Percentiles rank a stretch among this genome's conserved stretches.
These are phyloP conservation scores for Saccharomyces kudriavzevii DNA, from an alignment of 805 yeast species.

Conservation along the genomic window DNA sequence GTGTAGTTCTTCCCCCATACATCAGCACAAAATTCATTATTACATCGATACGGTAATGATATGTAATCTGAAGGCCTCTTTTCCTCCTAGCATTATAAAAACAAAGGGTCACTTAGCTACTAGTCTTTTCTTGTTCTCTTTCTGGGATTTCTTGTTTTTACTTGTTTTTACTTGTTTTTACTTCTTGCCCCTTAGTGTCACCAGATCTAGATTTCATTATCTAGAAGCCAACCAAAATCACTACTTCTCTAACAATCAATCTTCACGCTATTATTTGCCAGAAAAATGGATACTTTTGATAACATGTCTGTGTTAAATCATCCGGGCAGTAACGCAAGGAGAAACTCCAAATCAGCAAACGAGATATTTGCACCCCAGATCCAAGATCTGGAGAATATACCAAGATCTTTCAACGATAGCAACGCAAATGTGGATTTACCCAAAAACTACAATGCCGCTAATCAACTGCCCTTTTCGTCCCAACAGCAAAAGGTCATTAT, in stretches of 20 bases:
- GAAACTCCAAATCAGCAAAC: background rate
- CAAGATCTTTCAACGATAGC: background rate
- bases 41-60: background rate
- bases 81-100: background rate
- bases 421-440: background rate
- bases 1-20: background rate
- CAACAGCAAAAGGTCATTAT: slow-evolving; percentile 20
- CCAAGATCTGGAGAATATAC: background rate
- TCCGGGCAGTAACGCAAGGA: background rate
- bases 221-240: background rate
- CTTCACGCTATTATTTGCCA: background rate
- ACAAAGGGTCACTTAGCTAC: background rate
- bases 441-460: background rate
- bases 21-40: background rate
- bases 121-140: background rate
- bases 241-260: background rate
- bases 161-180: background rate
- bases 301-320: background rate
- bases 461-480: background rate
- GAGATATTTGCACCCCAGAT: background rate
- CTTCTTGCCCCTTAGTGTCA: background rate
- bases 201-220: background rate
- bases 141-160: background rate
- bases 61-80: background rate
- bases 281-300: background rate